Conservation (phyloP, 495 filamentous ascomycete species). For the Jackrogersella multiformis region DNA sequence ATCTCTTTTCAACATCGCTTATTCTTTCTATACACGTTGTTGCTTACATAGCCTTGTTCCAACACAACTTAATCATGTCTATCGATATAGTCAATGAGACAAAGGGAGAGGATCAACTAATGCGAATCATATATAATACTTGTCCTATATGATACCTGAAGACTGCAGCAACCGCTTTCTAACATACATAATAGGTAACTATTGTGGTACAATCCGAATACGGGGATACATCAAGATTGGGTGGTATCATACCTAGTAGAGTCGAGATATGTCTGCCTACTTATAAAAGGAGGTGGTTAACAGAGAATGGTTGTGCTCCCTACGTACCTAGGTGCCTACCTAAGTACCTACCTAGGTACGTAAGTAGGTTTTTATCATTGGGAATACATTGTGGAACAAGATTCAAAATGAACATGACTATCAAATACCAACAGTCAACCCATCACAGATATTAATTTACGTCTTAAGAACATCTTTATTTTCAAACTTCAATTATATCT, state of each 20-base stretch:
- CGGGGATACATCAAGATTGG: conserved; percentile 1
- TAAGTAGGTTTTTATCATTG: too few relatives aligned
- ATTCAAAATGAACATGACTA: background rate
- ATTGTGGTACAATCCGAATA: background rate
- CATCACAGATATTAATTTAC: too few relatives aligned
- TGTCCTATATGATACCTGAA: background rate
- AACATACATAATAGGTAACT: too few relatives aligned
- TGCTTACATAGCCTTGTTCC: background rate
- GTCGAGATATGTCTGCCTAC: background rate
- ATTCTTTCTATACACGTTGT: background rate
- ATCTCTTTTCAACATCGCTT: background rate
- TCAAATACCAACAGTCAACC: too few relatives aligned
- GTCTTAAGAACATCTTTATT: too few relatives aligned
- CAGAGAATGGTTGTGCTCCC: background rate
- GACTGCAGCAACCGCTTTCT: background rate
- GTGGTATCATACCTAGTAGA: conserved; percentile 14
- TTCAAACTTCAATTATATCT: background rate
- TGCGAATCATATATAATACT: background rate
- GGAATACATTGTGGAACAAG: background rate
- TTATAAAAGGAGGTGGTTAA: conserved; percentile 19
- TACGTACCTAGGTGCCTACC: too few relatives aligned
- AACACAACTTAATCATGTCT: background rate
- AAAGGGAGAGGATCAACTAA: background rate
- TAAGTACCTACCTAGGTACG: too few relatives aligned
- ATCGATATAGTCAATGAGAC: background rate